A percentile compares a stretch with the other conserved stretches of the same genome.
phyloP scores from a whole-genome alignment of 768 basidiomycete species.

The Gelatoporia subvermispora region DNA sequence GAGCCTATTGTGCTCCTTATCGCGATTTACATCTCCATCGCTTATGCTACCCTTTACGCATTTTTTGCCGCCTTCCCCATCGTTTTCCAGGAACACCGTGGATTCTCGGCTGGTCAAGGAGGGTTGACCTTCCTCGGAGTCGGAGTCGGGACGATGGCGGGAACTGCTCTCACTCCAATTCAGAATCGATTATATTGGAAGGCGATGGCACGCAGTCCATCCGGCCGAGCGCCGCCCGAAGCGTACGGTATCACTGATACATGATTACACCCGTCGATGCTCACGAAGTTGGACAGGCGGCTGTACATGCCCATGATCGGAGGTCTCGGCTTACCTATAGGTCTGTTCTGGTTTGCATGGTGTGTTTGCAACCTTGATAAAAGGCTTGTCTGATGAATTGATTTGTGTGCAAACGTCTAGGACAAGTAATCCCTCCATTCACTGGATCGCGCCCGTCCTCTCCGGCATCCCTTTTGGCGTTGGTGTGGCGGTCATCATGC shows the following conservation, averaged over 20 bases:
- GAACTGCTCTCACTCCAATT: slow-evolving; percentile 46
- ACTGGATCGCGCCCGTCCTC: slow-evolving; percentile 65
- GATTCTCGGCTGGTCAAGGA: slow-evolving; percentile 48
- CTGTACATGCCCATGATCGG: slow-evolving; percentile 55
- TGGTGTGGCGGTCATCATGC: slow-evolving; percentile 60
- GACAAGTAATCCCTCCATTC: slow-evolving; percentile 47
- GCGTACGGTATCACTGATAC: slow-evolving; percentile 32
- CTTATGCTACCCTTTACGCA: slow-evolving; percentile 61
- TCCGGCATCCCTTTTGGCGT: slow-evolving; percentile 64
- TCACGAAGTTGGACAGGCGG: no score
- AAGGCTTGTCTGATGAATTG: background rate
- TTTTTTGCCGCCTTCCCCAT: slow-evolving; percentile 61
- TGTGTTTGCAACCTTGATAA: slow-evolving; percentile 23
- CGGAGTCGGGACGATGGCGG: slow-evolving; percentile 51
- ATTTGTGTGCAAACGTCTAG: slow-evolving; percentile 26
- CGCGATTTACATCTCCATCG: slow-evolving; percentile 54
- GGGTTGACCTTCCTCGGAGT: slow-evolving; percentile 64
- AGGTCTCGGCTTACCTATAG: slow-evolving; percentile 47
- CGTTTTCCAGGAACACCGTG: slow-evolving; percentile 49
- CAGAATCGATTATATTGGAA: slow-evolving; percentile 50
- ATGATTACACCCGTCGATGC: background rate
- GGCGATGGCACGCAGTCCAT: slow-evolving; percentile 42
- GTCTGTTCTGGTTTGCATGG: slow-evolving; percentile 69
- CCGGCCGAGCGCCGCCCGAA: slow-evolving; percentile 54
- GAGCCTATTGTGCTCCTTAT: slow-evolving; percentile 61